These are phyloP conservation scores for Dillenia suffruticosa DNA, from an alignment of 164 flowering plant genomes.

Conservation along the genomic window DNA sequence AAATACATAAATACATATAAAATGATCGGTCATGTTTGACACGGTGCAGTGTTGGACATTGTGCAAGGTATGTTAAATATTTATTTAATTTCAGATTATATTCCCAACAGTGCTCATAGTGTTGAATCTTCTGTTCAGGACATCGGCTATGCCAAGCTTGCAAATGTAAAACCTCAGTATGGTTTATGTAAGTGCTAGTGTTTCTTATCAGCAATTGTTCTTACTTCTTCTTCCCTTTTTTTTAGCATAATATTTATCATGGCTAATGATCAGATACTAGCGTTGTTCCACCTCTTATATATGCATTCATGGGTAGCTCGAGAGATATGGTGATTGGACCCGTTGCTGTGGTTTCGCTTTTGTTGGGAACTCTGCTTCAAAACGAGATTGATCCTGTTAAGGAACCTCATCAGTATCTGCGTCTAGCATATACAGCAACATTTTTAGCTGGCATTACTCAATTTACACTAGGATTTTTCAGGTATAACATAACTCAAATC, in stretches of 20 bases:
- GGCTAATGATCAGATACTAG: constrained; percentile 57
- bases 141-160: constrained; percentile 72
- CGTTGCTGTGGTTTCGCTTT: constrained; percentile 88
- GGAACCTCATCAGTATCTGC: constrained; percentile 44
- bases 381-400: constrained; percentile 53
- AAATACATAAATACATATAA: too few relatives aligned
- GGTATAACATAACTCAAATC: constrained; percentile 28
- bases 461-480: constrained; percentile 74
- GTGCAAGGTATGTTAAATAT: too few relatives aligned
- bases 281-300: constrained; percentile 92
- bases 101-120: too few relatives aligned
- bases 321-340: constrained; percentile 97
- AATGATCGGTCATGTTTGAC: too few relatives aligned
- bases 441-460: constrained; percentile 93
- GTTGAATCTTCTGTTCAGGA: constrained; percentile 31
- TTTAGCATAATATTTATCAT: not conserved
- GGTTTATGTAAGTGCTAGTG: constrained; percentile 57
- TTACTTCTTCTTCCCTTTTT: too few relatives aligned
- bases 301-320: constrained; percentile 97
- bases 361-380: constrained; percentile 76
- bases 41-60: too few relatives aligned
- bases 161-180: constrained; percentile 52
- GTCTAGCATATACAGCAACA: constrained; percentile 93
- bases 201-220: not conserved
- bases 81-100: too few relatives aligned